These are phyloP conservation scores for Basipetospora chlamydospora DNA, from an alignment of 2,329 filamentous ascomycete species.

Conservation along the genomic window DNA sequence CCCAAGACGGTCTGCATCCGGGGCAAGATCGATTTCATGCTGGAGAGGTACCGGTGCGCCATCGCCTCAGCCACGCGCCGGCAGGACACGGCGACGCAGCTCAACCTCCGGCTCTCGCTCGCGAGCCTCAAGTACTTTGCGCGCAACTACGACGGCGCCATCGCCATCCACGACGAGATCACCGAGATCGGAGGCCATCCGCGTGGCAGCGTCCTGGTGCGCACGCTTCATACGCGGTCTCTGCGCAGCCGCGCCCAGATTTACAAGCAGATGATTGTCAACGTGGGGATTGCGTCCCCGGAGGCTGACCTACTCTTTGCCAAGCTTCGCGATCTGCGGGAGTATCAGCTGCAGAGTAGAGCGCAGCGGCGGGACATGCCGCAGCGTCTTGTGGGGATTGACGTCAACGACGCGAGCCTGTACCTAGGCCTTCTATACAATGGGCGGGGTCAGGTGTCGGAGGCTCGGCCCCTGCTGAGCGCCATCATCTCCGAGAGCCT, in stretches of 20 bases:
- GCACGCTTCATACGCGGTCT: constrained; percentile 23
- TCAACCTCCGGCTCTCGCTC: constrained; percentile 23
- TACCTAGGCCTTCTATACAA: constrained; percentile 24
- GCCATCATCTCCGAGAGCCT: constrained; percentile 22
- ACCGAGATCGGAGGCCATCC: constrained; percentile 23
- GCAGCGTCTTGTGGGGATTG: constrained; percentile 23
- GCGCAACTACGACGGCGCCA: constrained; percentile 19
- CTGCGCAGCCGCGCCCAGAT: constrained; percentile 23
- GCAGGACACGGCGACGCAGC: constrained; percentile 21
- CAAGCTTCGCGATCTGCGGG: constrained; percentile 20
- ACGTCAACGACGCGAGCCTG: constrained; percentile 25
- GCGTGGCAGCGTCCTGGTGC: constrained; percentile 22
- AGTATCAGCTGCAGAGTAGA: constrained; percentile 13
- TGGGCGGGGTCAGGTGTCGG: constrained; percentile 13
- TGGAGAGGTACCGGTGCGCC: constrained; percentile 16
- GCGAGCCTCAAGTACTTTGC: constrained; percentile 21
- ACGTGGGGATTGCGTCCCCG: constrained; percentile 13
- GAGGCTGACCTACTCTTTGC: constrained; percentile 18
- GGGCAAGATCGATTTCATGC: constrained; percentile 15
- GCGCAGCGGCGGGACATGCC: constrained; percentile 20
- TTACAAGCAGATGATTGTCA: constrained; percentile 19
- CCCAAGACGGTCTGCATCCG: constrained; percentile 24
- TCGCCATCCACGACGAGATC: constrained; percentile 21
- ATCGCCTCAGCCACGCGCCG: constrained; percentile 18
- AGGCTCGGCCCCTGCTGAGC: constrained; percentile 16